Conservation (phyloP, 2,329 filamentous ascomycete species). For the Periconia sp. region DNA sequence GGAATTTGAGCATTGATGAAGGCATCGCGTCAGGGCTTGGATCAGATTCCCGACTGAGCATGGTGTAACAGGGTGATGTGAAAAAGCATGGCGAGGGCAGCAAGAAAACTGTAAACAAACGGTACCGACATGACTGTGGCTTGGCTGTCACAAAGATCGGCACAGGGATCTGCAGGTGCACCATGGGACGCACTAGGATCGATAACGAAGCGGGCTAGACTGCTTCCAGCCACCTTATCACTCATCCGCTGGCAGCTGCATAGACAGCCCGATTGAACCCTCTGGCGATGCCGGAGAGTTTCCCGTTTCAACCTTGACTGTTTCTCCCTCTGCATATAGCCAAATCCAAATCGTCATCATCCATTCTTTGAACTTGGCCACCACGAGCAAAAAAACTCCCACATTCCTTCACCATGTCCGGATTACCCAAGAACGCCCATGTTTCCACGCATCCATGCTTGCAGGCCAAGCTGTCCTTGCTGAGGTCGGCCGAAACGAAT, state of each 20-base stretch:
- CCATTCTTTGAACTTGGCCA: slow-evolving; percentile 9
- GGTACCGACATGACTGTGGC: no score
- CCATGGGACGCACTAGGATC: not conserved
- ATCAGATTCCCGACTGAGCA: not conserved
- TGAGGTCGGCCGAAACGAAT: slow-evolving; percentile 71
- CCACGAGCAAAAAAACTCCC: no score
- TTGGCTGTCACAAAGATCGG: not conserved
- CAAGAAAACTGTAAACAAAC: no score
- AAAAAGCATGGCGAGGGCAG: no score
- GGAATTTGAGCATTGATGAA: not conserved
- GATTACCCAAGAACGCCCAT: slow-evolving; percentile 62
- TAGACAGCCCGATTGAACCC: not conserved
- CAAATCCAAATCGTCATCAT: not conserved
- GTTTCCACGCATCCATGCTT: slow-evolving; percentile 86
- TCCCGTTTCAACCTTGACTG: not conserved
- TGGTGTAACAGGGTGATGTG: not conserved
- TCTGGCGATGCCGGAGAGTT: no score
- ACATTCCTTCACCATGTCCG: slow-evolving; percentile 28
- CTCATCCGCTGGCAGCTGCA: not conserved
- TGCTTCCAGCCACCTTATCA: not conserved
- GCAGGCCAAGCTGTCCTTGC: slow-evolving; percentile 83
- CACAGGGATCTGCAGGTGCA: not conserved
- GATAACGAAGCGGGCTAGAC: not conserved
- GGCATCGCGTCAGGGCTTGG: no score
- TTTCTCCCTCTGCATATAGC: not conserved